Evolutionary conservation across 352 stramenopile genomes (phyloP).

Genomic region (Globisporangium spiculum): DNA sequence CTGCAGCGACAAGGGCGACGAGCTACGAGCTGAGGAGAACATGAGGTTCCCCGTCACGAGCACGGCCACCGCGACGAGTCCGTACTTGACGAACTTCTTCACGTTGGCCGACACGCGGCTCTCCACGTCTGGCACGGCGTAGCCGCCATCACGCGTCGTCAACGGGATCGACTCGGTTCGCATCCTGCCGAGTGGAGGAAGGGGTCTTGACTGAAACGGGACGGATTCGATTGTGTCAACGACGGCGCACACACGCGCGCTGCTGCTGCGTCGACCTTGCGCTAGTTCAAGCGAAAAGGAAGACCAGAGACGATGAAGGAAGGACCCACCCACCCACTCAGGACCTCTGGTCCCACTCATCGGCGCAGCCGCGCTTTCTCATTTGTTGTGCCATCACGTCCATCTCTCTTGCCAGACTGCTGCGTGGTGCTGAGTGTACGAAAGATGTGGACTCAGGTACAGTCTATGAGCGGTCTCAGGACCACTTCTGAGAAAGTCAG

Average conservation of each 20-base stretch:
- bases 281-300: conserved; percentile 1
- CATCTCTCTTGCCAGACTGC: not conserved
- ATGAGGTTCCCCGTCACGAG: conserved; percentile 15
- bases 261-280: not conserved
- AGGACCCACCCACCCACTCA: not conserved
- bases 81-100: conserved; percentile 16
- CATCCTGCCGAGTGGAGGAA: not conserved
- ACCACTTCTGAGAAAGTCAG: not conserved
- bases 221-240: conserved; percentile 8
- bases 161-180: conserved; percentile 6
- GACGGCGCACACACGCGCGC: not conserved
- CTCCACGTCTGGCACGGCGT: conserved; percentile 16
- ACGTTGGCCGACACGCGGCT: conserved; percentile 5
- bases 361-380: not conserved
- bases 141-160: conserved; percentile 12
- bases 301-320: not conserved
- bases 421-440: not conserved
- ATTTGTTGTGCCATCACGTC: not conserved
- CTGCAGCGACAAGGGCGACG: not conserved
- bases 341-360: not conserved
- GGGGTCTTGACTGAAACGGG: not conserved
- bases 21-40: conserved; percentile 6
- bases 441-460: not conserved
- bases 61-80: conserved; percentile 2
- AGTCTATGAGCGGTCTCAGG: not conserved